Evolutionary conservation across 1,139 yeast species (phyloP), one percentile per base, ranked within the genome.

Genomic region (Nematodospora anomalae): DNA sequence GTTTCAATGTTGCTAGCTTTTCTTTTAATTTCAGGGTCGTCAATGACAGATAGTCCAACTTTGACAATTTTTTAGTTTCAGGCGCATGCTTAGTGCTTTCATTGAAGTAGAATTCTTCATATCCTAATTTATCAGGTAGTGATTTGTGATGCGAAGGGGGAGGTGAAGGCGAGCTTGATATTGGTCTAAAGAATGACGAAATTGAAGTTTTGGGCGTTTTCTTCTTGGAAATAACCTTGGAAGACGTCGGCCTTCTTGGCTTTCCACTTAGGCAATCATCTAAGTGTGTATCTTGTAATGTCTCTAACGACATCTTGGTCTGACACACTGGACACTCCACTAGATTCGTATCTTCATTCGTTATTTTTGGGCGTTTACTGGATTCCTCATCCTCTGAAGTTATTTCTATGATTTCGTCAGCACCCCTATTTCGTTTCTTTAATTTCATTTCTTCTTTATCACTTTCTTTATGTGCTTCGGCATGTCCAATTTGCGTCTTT

Each of bases 281-380:
- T n/a, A 88, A 71, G 53, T 88, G 96, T 1, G 70, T 58, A 0
- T 77, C 54, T 55, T 88, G 88, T 10, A 88, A 62, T 13, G 70
- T 71, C 7, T 63, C 67, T 0, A 83, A 67, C 1, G 84, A 73
- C 75, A 82, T 76, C 18, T 58, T 57, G 30, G 72, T 66, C 4
- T 61, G 56, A 56, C 96, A 88, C 1, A 88, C 67, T 0, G 96
- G 96, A 52, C 96, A 88, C 33, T 65, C 69, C 1, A 74, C 84
- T 37, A 62, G 45, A 25, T 55, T 60, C 28, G 49, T 40, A 29
- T 34, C 33, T 23, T 32, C 25, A 9, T 27, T 29, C 32, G 30
- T 32, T 12, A 20, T 30, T 8, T 18, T 18, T 8, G 6, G 21
- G 21, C 21, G 21, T 18, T 18, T 18, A 8, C 7, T 10, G 28